Percentiles rank a stretch among this genome's conserved stretches.
These are phyloP conservation scores for Xylariaceae sp. DNA, from an alignment of 2,329 filamentous ascomycete genomes.

Conservation along the genomic window DNA sequence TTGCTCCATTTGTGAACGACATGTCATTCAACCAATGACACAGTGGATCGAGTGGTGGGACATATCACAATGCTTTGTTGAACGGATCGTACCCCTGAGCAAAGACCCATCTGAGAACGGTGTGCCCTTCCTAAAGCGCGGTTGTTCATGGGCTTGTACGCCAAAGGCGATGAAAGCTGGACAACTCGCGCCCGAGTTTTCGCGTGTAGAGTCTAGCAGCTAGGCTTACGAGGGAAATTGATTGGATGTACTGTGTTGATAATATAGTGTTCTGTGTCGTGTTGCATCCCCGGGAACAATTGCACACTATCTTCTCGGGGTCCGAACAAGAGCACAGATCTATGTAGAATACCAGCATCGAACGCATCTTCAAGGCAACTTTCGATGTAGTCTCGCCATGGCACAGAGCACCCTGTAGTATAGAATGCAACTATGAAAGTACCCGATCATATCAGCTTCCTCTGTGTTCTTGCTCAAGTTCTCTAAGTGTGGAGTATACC, in stretches of 20 bases:
- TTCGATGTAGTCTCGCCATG: too few species aligned
- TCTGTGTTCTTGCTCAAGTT: too few species aligned
- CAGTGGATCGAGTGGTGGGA: constrained; percentile 64
- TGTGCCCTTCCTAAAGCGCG: constrained; percentile 24
- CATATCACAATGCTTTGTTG: constrained; percentile 19
- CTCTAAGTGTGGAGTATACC: too few species aligned
- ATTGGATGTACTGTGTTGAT: background rate
- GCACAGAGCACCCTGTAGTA: too few species aligned
- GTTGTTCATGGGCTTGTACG: constrained; percentile 17
- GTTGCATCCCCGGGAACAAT: background rate
- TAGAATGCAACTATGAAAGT: too few species aligned
- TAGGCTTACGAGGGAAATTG: background rate
- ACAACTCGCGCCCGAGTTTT: constrained; percentile 7
- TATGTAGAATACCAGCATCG: background rate
- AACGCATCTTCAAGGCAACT: too few species aligned
- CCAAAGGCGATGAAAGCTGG: constrained; percentile 9
- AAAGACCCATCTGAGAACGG: constrained; percentile 11
- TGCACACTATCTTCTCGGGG: background rate
- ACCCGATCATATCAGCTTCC: too few species aligned
- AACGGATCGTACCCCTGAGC: constrained; percentile 8
- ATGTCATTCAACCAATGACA: constrained; percentile 47
- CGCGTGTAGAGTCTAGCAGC: background rate
- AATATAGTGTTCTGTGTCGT: background rate
- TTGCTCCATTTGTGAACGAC: constrained; percentile 50
- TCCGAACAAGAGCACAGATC: background rate